Conservation (phyloP, 306 rosid species). For the Nissolia schottii region DNA sequence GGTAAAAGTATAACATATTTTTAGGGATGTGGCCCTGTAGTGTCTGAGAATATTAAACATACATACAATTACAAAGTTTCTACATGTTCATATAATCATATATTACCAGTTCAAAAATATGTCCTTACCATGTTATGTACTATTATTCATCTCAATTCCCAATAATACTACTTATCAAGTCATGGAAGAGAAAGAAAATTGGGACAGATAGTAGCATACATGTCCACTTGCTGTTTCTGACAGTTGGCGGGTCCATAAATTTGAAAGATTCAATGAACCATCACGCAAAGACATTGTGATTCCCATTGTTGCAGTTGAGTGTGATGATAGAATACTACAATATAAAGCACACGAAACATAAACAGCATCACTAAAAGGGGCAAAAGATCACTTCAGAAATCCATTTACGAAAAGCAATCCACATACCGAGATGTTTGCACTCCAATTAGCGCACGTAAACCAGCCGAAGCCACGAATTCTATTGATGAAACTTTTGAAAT, state of each 20-base stretch:
- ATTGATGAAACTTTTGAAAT: slow-evolving; percentile 69
- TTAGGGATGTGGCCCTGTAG: not conserved
- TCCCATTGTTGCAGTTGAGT: slow-evolving; percentile 84
- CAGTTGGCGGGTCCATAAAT: slow-evolving; percentile 88
- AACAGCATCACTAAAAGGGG: not conserved
- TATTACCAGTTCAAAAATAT: not conserved
- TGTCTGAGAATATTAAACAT: not conserved
- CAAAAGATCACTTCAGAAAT: slow-evolving; percentile 4
- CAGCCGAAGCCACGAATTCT: slow-evolving; percentile 77
- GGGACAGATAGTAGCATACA: slow-evolving; percentile 40
- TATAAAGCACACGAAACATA: slow-evolving; percentile 12
- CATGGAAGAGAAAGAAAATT: slow-evolving; percentile 20
- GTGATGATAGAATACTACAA: slow-evolving; percentile 63
- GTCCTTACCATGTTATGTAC: slow-evolving; percentile 3
- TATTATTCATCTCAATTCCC: not conserved
- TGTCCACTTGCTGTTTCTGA: slow-evolving; percentile 77
- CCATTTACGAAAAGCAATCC: not conserved
- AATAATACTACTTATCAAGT: not conserved
- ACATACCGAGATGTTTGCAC: slow-evolving; percentile 82
- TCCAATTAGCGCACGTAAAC: slow-evolving; percentile 76
- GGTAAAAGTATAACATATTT: not conserved
- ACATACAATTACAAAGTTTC: too few relatives aligned
- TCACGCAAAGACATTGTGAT: slow-evolving; percentile 74
- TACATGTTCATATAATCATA: not conserved
- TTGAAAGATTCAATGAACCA: slow-evolving; percentile 86